Evolutionary conservation across 1,284 basidiomycete genomes (phyloP).

Genomic region (Heterobasidion irregulare): DNA sequence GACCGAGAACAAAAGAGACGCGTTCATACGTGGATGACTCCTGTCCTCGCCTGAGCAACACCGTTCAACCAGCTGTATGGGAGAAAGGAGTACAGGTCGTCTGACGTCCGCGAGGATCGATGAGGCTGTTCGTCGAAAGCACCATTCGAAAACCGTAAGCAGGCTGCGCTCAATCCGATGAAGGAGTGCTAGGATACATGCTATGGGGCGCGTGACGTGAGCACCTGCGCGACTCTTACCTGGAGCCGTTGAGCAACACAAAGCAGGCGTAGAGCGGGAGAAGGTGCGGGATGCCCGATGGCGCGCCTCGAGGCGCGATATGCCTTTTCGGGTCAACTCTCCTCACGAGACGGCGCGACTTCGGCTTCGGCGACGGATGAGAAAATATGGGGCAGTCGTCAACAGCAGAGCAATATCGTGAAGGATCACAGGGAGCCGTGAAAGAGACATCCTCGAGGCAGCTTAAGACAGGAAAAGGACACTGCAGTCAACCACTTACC

Average conservation of each 20-base stretch:
- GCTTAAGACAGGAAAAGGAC: background rate
- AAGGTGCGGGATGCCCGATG: background rate
- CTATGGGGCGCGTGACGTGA: background rate
- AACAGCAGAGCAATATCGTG: too few relatives aligned
- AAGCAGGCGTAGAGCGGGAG: background rate
- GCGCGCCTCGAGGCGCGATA: background rate
- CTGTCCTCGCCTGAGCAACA: background rate
- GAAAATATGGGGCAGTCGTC: background rate
- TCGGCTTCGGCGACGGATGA: background rate
- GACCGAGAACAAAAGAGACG: background rate
- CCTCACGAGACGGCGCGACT: background rate
- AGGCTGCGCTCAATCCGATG: background rate
- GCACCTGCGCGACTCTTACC: background rate
- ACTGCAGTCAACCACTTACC: background rate
- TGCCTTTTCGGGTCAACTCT: background rate
- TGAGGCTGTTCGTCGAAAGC: slow-evolving; percentile 1
- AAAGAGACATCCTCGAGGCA: background rate
- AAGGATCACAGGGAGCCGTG: too few relatives aligned
- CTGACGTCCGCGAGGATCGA: slow-evolving; percentile 1
- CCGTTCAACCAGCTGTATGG: too few relatives aligned
- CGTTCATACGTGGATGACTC: background rate
- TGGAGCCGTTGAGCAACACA: background rate
- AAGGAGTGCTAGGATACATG: background rate
- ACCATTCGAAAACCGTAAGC: background rate
- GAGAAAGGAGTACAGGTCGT: background rate